A percentile compares a stretch with the other conserved stretches of the same genome.
Evolutionary conservation across 352 stramenopile genomes (phyloP).

Genomic region (Phytophthora pseudosyringae): DNA sequence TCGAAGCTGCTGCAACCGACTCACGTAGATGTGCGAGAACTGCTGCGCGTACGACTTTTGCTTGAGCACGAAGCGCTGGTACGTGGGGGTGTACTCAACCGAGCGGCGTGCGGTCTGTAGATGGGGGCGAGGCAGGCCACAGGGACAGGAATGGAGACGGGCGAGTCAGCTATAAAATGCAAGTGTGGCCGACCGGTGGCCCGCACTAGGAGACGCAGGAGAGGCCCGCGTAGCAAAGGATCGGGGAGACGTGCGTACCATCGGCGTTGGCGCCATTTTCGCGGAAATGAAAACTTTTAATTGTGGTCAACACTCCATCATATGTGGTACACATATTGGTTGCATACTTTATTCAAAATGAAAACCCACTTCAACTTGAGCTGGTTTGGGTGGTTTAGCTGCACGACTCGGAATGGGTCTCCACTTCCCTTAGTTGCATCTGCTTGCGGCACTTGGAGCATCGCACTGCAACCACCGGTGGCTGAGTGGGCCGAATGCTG

Average conservation of each 20-base stretch:
- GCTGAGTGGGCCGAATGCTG: not conserved
- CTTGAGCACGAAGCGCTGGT: constrained; percentile 84
- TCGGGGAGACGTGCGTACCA: constrained; percentile 20
- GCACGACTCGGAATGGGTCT: constrained; percentile 49
- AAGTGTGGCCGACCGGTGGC: not conserved
- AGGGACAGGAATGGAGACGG: constrained; percentile 11
- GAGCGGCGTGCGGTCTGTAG: constrained; percentile 44
- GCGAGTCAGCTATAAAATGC: constrained; percentile 17
- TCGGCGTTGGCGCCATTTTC: constrained; percentile 39
- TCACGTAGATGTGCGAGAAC: constrained; percentile 93
- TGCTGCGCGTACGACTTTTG: constrained; percentile 88
- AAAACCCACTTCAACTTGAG: constrained; percentile 10
- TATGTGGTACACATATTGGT: not conserved
- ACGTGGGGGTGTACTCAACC: constrained; percentile 50
- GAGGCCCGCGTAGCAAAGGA: not conserved
- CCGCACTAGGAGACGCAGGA: constrained; percentile 1
- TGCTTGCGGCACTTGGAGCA: constrained; percentile 48
- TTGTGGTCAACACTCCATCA: not conserved
- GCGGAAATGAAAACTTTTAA: not conserved
- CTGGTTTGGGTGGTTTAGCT: constrained; percentile 14
- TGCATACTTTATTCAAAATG: too few species aligned
- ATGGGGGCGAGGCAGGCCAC: not conserved
- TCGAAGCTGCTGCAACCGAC: constrained; percentile 74
- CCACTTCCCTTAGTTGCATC: constrained; percentile 40
- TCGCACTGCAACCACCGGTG: constrained; percentile 21